Conservation (phyloP, 768 basidiomycete species). For the Suillus brevipes region DNA sequence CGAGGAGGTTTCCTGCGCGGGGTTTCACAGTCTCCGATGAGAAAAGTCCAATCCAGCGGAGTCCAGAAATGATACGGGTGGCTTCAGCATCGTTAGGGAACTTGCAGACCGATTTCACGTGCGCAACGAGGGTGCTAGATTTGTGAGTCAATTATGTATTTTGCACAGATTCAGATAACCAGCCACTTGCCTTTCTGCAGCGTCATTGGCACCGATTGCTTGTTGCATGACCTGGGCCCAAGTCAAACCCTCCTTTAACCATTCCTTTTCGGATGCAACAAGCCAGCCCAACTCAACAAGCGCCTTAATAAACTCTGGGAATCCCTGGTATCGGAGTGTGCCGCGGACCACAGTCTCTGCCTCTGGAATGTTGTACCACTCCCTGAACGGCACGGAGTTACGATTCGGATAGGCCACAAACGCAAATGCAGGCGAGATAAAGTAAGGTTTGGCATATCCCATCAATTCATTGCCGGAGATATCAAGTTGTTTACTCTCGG, state of each 20-base stretch:
- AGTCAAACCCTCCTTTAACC: constrained; percentile 70
- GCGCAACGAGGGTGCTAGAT: constrained; percentile 67
- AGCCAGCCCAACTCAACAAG: constrained; percentile 89
- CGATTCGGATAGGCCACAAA: constrained; percentile 98
- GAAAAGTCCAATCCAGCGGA: constrained; percentile 94
- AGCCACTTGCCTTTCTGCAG: constrained; percentile 61
- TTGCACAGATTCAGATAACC: constrained; percentile 6
- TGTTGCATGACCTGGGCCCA: constrained; percentile 85
- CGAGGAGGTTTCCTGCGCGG: constrained; percentile 77
- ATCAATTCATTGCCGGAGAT: constrained; percentile 85
- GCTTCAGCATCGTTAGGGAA: constrained; percentile 75
- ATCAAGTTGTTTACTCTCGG: constrained; percentile 60
- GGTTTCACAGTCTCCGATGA: constrained; percentile 62
- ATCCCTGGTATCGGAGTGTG: constrained; percentile 92
- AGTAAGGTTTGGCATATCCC: constrained; percentile 89
- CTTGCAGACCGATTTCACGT: constrained; percentile 65
- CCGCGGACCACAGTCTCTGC: constrained; percentile 91
- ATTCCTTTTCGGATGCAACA: constrained; percentile 71
- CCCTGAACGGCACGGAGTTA: constrained; percentile 85
- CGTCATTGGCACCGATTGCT: constrained; percentile 65
- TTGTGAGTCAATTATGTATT: constrained; percentile 5
- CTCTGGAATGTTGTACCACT: constrained; percentile 92
- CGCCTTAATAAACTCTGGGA: constrained; percentile 91
- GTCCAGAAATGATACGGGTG: constrained; percentile 80
- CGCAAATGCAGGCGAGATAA: constrained; percentile 91